Percentiles rank a stretch among this genome's conserved stretches.
Conservation (phyloP, 148 eudicot species). For the Nepenthes mirabilis region DNA sequence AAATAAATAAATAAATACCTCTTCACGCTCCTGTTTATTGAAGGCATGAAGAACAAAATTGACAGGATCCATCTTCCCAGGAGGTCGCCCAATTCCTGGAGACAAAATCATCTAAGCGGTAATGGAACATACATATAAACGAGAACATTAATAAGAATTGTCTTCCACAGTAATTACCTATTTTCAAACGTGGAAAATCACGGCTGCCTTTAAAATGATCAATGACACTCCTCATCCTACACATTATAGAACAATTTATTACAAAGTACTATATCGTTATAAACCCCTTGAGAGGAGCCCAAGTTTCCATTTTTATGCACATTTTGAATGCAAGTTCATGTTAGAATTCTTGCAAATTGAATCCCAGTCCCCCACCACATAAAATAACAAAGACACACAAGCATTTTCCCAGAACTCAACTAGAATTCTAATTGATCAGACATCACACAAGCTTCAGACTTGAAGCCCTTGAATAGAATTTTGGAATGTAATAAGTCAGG, state of each 20-base stretch:
- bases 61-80: slow-evolving; percentile 81
- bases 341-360: too few species aligned
- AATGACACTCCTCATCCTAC: slow-evolving; percentile 89
- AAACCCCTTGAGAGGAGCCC: too few species aligned
- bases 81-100: slow-evolving; percentile 92
- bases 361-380: too few species aligned
- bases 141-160: not conserved
- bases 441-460: too few species aligned
- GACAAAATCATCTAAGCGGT: not conserved
- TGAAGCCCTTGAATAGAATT: too few species aligned
- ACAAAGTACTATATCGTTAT: too few species aligned
- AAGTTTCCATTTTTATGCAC: too few species aligned
- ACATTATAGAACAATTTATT: not conserved
- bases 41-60: slow-evolving; percentile 72
- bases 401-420: too few species aligned
- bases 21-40: slow-evolving; percentile 61
- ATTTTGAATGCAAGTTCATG: too few species aligned
- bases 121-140: not conserved
- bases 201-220: slow-evolving; percentile 75
- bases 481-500: too few species aligned
- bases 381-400: too few species aligned
- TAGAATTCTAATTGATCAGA: too few species aligned
- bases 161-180: slow-evolving; percentile 29
- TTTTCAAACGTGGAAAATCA: slow-evolving; percentile 85
- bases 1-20: slow-evolving; percentile 27